phyloP scores from a whole-genome alignment of 2,329 filamentous ascomycete species.

The Emergomyces orientalis region DNA sequence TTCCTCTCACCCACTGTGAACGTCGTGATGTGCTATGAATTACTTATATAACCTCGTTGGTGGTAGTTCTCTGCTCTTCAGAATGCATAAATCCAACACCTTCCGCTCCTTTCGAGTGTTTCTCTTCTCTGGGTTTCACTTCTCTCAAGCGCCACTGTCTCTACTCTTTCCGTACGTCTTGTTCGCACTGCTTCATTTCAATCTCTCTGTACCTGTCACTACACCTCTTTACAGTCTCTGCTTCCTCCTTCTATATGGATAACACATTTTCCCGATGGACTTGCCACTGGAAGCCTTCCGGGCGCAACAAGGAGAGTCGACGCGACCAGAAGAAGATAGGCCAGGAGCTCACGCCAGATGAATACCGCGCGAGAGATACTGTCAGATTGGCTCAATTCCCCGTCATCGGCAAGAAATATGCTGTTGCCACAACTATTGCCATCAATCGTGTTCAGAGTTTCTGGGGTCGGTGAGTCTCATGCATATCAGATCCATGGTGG shows the following conservation, averaged over 20 bases:
- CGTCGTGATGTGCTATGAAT: too few species aligned
- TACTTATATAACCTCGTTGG: too few species aligned
- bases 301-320: neutral
- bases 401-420: constrained; percentile 10
- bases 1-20: too few species aligned
- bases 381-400: constrained; percentile 1
- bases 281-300: constrained; percentile 5
- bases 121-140: neutral
- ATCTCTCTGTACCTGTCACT: neutral
- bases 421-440: constrained; percentile 4
- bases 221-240: constrained; percentile 1
- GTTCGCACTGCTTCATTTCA: too few species aligned
- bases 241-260: neutral
- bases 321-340: neutral
- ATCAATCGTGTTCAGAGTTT: constrained; percentile 8
- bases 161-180: neutral
- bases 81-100: constrained; percentile 1
- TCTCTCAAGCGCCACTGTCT: too few species aligned
- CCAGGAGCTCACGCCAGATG: constrained; percentile 5
- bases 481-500: neutral
- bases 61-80: neutral
- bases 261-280: constrained; percentile 4
- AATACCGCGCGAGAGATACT: constrained; percentile 3
- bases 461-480: constrained; percentile 7
- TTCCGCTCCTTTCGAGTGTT: neutral